Evolutionary conservation across 352 stramenopile genomes (phyloP).

Genomic region (Pythium scleroteichum): DNA sequence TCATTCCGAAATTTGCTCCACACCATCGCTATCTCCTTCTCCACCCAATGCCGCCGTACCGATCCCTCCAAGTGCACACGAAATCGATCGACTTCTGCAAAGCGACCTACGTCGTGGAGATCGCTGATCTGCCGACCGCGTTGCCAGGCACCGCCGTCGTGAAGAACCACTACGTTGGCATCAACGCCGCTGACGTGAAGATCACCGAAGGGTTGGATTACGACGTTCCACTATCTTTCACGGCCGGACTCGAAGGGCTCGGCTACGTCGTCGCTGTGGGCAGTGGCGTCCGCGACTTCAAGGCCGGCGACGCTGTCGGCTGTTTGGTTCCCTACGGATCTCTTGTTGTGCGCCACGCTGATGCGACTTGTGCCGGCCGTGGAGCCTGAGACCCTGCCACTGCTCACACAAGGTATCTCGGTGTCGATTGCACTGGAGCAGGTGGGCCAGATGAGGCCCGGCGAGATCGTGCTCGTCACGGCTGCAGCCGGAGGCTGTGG

Average conservation of each 20-base stretch:
- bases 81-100: constrained; percentile 36
- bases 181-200: constrained; percentile 35
- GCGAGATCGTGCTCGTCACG: constrained; percentile 65
- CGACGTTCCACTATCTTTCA: constrained; percentile 38
- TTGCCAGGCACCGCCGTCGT: constrained; percentile 2
- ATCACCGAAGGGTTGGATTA: constrained; percentile 56
- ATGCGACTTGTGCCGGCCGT: constrained; percentile 8
- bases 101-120: constrained; percentile 30
- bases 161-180: constrained; percentile 32
- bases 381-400: constrained; percentile 24
- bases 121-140: constrained; percentile 12
- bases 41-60: too few relatives aligned
- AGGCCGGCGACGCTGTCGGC: constrained; percentile 44
- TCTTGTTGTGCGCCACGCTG: background rate
- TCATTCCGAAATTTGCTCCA: too few relatives aligned
- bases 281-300: constrained; percentile 44
- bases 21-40: too few relatives aligned
- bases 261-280: constrained; percentile 41
- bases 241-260: constrained; percentile 43
- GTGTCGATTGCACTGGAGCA: constrained; percentile 51
- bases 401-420: constrained; percentile 44
- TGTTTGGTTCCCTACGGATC: constrained; percentile 33
- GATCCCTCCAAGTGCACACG: constrained; percentile 34
- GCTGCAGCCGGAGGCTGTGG: constrained; percentile 75
- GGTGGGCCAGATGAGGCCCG: constrained; percentile 54